Base-by-base conservation (phyloP, 2,329 filamentous ascomycete genomes). In the Basipetospora chlamydospora region DNA sequence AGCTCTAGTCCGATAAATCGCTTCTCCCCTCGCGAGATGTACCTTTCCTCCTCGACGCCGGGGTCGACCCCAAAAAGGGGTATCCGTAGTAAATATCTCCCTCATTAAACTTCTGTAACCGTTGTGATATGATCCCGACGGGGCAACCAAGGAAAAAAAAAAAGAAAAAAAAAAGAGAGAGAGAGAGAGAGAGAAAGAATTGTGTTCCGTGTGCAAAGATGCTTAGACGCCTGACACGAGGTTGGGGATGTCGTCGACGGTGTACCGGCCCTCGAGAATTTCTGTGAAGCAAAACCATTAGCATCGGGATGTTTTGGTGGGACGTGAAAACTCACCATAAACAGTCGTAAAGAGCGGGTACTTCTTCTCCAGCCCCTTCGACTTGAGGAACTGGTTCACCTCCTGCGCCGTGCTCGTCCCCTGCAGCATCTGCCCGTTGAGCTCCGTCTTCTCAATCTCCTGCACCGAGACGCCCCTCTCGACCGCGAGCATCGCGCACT, bases 361-460 rank as follows among this genome's bases (percentile, higher is more conserved):
- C 35, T 93, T 80, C 22, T 73, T 64, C 60, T 92, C 86, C 44
- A 79, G 61, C 1, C 80, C 81, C 45, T 81, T 70, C 34, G 74
- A 73, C 63, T 80, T 83, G 51, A 98, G 60, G 59, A 96, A 96
- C 34, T 69, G 76, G 61, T 93, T 83, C 28, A 98, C 87, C 57
- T 98, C 90, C 44, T 78, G 73, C 7, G 90, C 87, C 3, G 90
- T 98, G 47, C 79, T 79, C 0, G 86, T 96, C 26, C 90, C 90
- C 63, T 98, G 90, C 41, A 98, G 66, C 64, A 92, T 94, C 67
- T 98, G 90, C 11, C 90, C 90, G 54, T 98, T 96, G 43, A 98
- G 69, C 55, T 95, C 87, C 41, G 77, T 72, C 52, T 73, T 70
- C 66, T 98, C 90, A 29, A 98, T 78, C 57, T 96, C 85, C 46